Evolutionary conservation across 2,329 filamentous ascomycete species (phyloP).

Genomic region (Metarhizium anisopliae): DNA sequence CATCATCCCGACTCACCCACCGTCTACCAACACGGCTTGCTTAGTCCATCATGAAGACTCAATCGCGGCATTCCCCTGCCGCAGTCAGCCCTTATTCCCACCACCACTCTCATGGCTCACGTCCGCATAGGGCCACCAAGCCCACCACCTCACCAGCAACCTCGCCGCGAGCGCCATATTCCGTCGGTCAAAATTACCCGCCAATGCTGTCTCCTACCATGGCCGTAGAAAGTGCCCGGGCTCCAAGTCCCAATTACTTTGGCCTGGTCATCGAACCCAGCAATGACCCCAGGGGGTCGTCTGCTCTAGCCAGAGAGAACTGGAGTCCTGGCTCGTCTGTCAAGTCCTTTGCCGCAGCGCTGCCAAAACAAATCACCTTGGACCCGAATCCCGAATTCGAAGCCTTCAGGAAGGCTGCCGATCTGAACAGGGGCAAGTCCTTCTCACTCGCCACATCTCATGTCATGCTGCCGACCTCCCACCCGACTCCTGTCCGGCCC

Average conservation of each 20-base stretch:
- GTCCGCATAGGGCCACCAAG: conserved; percentile 28
- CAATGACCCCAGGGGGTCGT: conserved; percentile 54
- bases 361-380: conserved; percentile 60
- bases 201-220: conserved; percentile 39
- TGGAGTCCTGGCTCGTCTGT: conserved; percentile 68
- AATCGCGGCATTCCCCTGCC: conserved; percentile 26
- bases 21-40: conserved; percentile 18
- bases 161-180: conserved; percentile 42
- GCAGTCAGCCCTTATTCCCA: conserved; percentile 24
- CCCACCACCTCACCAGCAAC: conserved; percentile 42
- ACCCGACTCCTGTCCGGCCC: conserved; percentile 27
- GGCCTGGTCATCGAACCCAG: conserved; percentile 59
- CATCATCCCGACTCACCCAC: background rate
- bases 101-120: conserved; percentile 31
- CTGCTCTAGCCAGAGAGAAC: conserved; percentile 55
- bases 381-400: conserved; percentile 78
- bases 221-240: conserved; percentile 26
- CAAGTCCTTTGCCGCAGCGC: conserved; percentile 57
- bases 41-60: conserved; percentile 39
- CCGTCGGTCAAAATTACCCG: conserved; percentile 45
- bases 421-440: conserved; percentile 44
- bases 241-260: conserved; percentile 79
- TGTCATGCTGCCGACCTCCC: conserved; percentile 28
- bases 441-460: conserved; percentile 38
- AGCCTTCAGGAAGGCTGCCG: conserved; percentile 65